Evolutionary conservation across 371 early-diverging fungal genomes (phyloP).

Genomic region (Apophysomyces ossiformis): DNA sequence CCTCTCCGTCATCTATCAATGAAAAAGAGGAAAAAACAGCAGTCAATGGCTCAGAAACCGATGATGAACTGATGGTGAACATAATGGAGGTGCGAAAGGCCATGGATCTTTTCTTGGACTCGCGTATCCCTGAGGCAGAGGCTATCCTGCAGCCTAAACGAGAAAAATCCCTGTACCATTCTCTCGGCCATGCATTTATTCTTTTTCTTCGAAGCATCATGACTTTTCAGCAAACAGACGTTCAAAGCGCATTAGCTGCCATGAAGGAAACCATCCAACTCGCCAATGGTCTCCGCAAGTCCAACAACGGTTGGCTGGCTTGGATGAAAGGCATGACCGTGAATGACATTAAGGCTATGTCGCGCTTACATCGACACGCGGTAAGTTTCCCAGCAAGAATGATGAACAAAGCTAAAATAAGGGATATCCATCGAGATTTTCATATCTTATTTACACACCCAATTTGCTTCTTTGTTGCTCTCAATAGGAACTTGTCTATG

Average conservation of each 20-base stretch:
- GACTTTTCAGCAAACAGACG: constrained; percentile 68
- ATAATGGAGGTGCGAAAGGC: constrained; percentile 55
- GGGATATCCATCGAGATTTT: neutral
- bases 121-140: constrained; percentile 62
- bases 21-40: neutral
- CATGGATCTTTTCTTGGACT: constrained; percentile 65
- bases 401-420: neutral
- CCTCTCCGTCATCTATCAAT: neutral
- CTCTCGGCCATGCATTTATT: constrained; percentile 65
- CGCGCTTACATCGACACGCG: constrained; percentile 64
- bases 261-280: constrained; percentile 55
- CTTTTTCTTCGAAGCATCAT: constrained; percentile 63
- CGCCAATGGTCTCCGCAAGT: constrained; percentile 52
- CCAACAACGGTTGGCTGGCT: constrained; percentile 27
- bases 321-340: constrained; percentile 26
- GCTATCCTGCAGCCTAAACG: constrained; percentile 44
- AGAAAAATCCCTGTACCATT: constrained; percentile 59
- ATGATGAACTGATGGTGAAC: constrained; percentile 32
- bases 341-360: constrained; percentile 55
- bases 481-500: constrained; percentile 66
- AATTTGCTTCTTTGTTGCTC: constrained; percentile 2
- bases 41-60: constrained; percentile 9
- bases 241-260: constrained; percentile 54
- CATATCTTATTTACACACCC: too few species aligned
- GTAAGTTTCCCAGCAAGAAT: constrained; percentile 20